Evolutionary conservation across 495 filamentous ascomycete species (phyloP), one percentile per base, ranked within the genome.

Genomic region (Lasiosphaeria miniovina): DNA sequence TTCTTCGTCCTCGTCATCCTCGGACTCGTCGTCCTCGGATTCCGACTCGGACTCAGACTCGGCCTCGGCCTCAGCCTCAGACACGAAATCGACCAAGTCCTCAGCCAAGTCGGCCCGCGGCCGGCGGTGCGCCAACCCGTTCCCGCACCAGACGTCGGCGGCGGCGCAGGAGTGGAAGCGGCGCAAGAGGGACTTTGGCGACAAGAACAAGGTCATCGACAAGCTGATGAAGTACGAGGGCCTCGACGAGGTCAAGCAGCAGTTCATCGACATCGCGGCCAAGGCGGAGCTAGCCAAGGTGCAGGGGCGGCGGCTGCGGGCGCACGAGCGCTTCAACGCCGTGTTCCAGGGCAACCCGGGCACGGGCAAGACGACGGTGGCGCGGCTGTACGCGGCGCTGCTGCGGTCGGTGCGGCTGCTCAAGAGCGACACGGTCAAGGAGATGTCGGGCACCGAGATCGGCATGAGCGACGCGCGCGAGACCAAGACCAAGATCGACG

Each of bases 301-400:
- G 0, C 90, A 93, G 58, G 72, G 72, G 1, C 68, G 77, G 0
- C 76, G 85, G 52, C 66, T 90, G 4, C 78, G 24, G 24, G 24
- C 75, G 33, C 63, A 72, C 0, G 85, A 91, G 58, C 74, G 90
- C 14, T 86, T 88, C 60, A 82, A 86, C 24, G 75, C 80, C 1
- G 80, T 81, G 0, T 75, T 95, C 9, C 77, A 91, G 0, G 90
- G 90, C 0, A 95, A 93, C 70, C 90, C 90, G 0, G 90, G 90
- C 9, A 93, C 88, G 53, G 90, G 89, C 84, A 74, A 55, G 72
- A 93, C 90, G 0, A 93, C 90, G 0, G 85, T 93, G 9, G 89
- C 90, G 14, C 80, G 88, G 6, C 70, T 89, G 0, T 95, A 93
- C 60, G 88, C 85, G 4, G 80, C 84, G 49, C 86, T 92, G 57